Conservation (phyloP, 441 rosid genomes). For the Syzygium malaccense region DNA sequence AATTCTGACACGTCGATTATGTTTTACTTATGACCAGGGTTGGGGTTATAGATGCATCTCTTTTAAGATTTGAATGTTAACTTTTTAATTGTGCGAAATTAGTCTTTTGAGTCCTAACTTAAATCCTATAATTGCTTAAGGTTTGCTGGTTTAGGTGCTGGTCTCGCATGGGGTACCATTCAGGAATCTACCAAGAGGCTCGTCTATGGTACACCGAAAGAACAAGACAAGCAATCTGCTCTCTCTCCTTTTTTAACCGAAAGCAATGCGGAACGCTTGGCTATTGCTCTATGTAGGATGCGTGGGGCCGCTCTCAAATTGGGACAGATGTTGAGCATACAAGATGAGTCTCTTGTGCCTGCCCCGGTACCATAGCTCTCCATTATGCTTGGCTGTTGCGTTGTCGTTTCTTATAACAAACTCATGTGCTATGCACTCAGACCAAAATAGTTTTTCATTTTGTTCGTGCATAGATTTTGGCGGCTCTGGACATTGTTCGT, state of each 20-base stretch:
- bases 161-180: slow-evolving; percentile 91
- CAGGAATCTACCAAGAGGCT: slow-evolving; percentile 87
- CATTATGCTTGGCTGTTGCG: neutral
- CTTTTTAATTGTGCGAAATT: neutral
- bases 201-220: slow-evolving; percentile 50
- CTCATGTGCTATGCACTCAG: neutral
- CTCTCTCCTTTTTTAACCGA: slow-evolving; percentile 69
- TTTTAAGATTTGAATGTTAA: neutral
- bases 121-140: slow-evolving; percentile 40
- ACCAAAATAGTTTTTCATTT: slow-evolving; percentile 6
- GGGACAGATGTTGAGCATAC: slow-evolving; percentile 97
- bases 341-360: slow-evolving; percentile 94
- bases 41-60: neutral
- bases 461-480: slow-evolving; percentile 58
- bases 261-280: slow-evolving; percentile 86
- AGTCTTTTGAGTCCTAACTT: slow-evolving; percentile 17
- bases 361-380: slow-evolving; percentile 54
- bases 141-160: slow-evolving; percentile 98
- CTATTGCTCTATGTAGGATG: slow-evolving; percentile 85
- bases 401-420: neutral
- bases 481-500: slow-evolving; percentile 92
- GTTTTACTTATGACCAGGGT: neutral
- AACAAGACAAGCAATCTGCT: slow-evolving; percentile 52
- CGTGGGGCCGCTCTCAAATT: slow-evolving; percentile 97
- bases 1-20: neutral